Evolutionary conservation across 106 monocot species (phyloP), one percentile per base, ranked within the genome.

Genomic region (Chionographis japonica): DNA sequence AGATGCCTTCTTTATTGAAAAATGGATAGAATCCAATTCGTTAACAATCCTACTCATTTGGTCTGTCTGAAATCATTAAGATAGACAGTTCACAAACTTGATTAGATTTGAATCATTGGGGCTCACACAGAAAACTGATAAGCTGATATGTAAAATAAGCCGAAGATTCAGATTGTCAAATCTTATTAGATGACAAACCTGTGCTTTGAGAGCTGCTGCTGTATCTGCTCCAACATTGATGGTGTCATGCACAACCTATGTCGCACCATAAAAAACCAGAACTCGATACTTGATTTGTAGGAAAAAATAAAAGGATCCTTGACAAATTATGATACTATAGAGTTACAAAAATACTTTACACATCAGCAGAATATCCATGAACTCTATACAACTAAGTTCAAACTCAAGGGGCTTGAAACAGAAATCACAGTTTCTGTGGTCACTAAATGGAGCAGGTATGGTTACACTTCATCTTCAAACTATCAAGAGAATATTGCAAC

Each of bases 211-310:
- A 74, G 91, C 85, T 66, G 88, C 85, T 67, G 91, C 39, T 38
- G 94, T 91, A 37, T 94, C 94, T 12, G 85, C 43, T 27, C 94
- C 94, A 71, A 91, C 88, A 81, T 91, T 91, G 35, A 91, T 58
- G 3, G 94, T 94, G 52, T 91, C 85, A 77, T 85, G 62, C 20
- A 94, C 94, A 73, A 83, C 80, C 94, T 94, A 71, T 43, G 69
- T n/a, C 52, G 2, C 17, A 20, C 9, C 35, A 40, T 51, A 49
- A 18, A 11, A 41, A 73, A 73, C 8, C 8, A 61, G 41, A 72
- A 58, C 57, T 8, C 61, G 5, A 5, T 35, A 61, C 19, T 13
- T 15, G 14, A 37, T 12, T 56, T 37, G 58, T 51, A 46, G 9
- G 5, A 1, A 46, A 46, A 46, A 6, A 46, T 46, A 6, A 46